Conservation (phyloP, 2,329 filamentous ascomycete species). For the Annulohypoxylon truncatum region DNA sequence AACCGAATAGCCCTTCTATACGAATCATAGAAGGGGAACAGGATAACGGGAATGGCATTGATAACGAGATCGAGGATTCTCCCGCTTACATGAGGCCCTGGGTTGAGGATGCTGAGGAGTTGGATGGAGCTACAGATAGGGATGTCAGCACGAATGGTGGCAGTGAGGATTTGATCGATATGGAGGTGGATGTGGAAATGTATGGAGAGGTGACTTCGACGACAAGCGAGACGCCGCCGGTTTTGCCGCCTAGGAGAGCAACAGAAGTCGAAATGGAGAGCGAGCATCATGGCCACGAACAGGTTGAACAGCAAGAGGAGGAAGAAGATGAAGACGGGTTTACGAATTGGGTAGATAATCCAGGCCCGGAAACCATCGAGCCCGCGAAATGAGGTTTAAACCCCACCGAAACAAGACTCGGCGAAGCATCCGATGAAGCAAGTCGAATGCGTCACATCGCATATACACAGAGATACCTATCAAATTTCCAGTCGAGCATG, state of each 20-base stretch:
- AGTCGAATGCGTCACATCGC: not conserved
- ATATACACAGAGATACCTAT: constrained; percentile 7
- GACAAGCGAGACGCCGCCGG: constrained; percentile 9
- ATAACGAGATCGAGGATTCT: constrained; percentile 7
- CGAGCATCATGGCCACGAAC: constrained; percentile 6
- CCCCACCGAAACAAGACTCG: not conserved
- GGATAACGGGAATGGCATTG: constrained; percentile 19
- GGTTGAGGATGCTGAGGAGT: constrained; percentile 47
- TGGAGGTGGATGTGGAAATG: not conserved
- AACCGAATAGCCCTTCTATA: constrained; percentile 46
- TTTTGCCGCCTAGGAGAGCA: constrained; percentile 21
- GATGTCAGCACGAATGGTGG: not conserved
- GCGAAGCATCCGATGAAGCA: not conserved
- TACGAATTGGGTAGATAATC: constrained; percentile 49
- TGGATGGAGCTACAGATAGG: constrained; percentile 25
- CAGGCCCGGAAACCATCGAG: constrained; percentile 26
- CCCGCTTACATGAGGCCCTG: constrained; percentile 45
- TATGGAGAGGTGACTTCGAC: not conserved
- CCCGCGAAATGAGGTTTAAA: constrained; percentile 8
- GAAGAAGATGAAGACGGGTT: constrained; percentile 42
- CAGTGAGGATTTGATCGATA: constrained; percentile 27
- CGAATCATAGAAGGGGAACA: constrained; percentile 6
- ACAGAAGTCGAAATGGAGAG: not conserved
- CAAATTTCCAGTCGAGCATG: not conserved
- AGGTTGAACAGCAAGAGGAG: constrained; percentile 1